A percentile compares a stretch with the other conserved stretches of the same genome.
Evolutionary conservation across 2,329 filamentous ascomycete genomes (phyloP).

Genomic region (Hypoxylon sp.): DNA sequence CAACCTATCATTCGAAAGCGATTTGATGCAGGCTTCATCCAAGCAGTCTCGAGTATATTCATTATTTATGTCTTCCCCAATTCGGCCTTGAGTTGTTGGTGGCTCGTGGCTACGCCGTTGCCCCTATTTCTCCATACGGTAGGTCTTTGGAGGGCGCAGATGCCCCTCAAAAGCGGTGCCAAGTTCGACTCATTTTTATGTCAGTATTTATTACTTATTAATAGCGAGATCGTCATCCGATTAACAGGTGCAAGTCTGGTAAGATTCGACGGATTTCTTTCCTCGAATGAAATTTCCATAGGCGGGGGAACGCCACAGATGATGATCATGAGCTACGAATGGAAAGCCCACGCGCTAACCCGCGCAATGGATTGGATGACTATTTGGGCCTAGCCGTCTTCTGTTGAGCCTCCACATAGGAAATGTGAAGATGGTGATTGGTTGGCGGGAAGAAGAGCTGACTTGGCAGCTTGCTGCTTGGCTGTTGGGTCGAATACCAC

Average conservation of each 20-base stretch:
- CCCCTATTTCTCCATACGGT: constrained; percentile 24
- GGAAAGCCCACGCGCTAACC: constrained; percentile 35
- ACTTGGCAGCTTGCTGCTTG: too few species aligned
- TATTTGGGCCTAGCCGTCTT: constrained; percentile 35
- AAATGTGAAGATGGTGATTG: constrained; percentile 26
- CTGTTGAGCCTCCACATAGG: constrained; percentile 38
- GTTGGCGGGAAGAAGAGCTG: constrained; percentile 17
- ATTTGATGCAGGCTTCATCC: constrained; percentile 4
- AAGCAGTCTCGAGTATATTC: constrained; percentile 7
- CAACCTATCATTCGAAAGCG: constrained; percentile 13
- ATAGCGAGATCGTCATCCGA: constrained; percentile 1
- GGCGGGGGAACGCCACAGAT: constrained; percentile 16
- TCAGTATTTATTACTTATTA: constrained; percentile 13
- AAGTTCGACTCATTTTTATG: not conserved
- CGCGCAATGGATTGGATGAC: constrained; percentile 35
- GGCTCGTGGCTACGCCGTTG: constrained; percentile 29
- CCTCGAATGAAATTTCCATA: constrained; percentile 14
- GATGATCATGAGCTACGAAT: constrained; percentile 32
- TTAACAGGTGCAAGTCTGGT: not conserved
- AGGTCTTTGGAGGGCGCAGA: constrained; percentile 20
- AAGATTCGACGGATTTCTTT: not conserved
- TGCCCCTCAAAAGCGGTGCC: not conserved
- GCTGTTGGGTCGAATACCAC: constrained; percentile 28
- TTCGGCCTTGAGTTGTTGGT: constrained; percentile 17
- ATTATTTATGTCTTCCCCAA: constrained; percentile 17